These are phyloP conservation scores for Paramecium biaurelia DNA, from an alignment of 73 alveolate genomes.

Conservation along the genomic window DNA sequence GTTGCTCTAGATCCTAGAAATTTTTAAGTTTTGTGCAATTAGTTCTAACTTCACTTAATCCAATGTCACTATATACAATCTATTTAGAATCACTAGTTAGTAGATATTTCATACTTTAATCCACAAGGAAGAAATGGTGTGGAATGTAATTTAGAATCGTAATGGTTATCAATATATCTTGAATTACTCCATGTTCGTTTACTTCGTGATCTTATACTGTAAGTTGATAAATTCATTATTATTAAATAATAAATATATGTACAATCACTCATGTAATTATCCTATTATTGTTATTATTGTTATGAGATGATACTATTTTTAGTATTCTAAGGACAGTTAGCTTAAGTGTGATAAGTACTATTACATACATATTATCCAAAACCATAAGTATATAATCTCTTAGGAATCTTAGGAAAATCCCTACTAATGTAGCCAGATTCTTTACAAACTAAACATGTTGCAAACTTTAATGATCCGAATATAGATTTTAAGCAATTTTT, in stretches of 20 bases:
- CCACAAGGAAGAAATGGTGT: slow-evolving; percentile 30
- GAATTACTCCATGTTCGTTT: slow-evolving; percentile 38
- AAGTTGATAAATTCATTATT: background rate
- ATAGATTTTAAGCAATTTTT: slow-evolving; percentile 75
- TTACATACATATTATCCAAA: slow-evolving; percentile 78
- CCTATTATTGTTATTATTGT: background rate
- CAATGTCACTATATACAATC: slow-evolving; percentile 37
- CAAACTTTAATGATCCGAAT: slow-evolving; percentile 70
- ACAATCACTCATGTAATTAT: slow-evolving; percentile 44
- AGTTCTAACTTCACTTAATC: slow-evolving; percentile 38
- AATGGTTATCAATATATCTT: slow-evolving; percentile 12
- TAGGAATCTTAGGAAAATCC: slow-evolving; percentile 77
- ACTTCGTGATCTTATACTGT: background rate
- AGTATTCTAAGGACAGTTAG: slow-evolving; percentile 75
- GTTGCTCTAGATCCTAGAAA: background rate
- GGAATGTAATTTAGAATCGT: slow-evolving; percentile 25
- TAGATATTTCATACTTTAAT: background rate
- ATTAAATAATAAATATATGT: background rate
- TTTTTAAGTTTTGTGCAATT: background rate
- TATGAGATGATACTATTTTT: slow-evolving; percentile 33
- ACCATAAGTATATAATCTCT: slow-evolving; percentile 75
- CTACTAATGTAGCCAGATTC: slow-evolving; percentile 78
- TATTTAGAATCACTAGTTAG: background rate
- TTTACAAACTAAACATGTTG: slow-evolving; percentile 74
- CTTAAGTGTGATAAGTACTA: slow-evolving; percentile 69